Evolutionary conservation across 1,139 yeast species (phyloP).

Genomic region (Saccharomycopsis hybrid): DNA sequence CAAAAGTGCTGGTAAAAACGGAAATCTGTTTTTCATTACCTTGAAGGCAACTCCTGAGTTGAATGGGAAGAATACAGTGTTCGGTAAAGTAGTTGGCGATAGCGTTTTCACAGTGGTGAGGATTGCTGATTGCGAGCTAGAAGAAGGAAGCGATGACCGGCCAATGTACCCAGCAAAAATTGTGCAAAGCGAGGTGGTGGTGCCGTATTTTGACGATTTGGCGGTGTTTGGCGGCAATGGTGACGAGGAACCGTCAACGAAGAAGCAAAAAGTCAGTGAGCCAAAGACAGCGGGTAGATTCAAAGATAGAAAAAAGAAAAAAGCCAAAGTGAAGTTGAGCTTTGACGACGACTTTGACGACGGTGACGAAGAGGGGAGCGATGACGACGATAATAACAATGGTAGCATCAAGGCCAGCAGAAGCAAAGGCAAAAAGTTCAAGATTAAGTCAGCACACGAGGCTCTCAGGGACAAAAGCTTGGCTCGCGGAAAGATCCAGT

Average conservation of each 20-base stretch:
- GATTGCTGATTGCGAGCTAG: constrained; percentile 46
- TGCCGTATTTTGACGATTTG: constrained; percentile 48
- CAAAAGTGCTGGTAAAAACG: constrained; percentile 31
- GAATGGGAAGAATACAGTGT: constrained; percentile 43
- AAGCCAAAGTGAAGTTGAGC: constrained; percentile 21
- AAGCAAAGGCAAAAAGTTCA: constrained; percentile 26
- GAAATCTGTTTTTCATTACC: constrained; percentile 49
- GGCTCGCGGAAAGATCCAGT: constrained; percentile 20
- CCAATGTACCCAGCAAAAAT: constrained; percentile 51
- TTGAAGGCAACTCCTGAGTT: constrained; percentile 40
- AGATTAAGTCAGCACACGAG: constrained; percentile 49
- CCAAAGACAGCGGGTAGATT: too few relatives aligned
- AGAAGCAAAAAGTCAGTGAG: constrained; percentile 22
- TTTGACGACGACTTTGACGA: constrained; percentile 28
- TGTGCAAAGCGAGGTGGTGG: constrained; percentile 35
- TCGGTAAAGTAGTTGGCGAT: constrained; percentile 61
- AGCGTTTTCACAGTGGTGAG: constrained; percentile 48
- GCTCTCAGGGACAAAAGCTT: constrained; percentile 29
- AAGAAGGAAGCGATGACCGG: constrained; percentile 33
- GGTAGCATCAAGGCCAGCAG: constrained; percentile 8
- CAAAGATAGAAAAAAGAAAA: constrained; percentile 26
- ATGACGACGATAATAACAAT: constrained; percentile 21
- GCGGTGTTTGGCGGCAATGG: constrained; percentile 12
- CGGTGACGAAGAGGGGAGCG: constrained; percentile 33
- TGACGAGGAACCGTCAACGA: constrained; percentile 21